A percentile compares a stretch with the other conserved stretches of the same genome.
phyloP scores from a whole-genome alignment of 2,329 filamentous ascomycete species.

The Fusarium guadeloupense region DNA sequence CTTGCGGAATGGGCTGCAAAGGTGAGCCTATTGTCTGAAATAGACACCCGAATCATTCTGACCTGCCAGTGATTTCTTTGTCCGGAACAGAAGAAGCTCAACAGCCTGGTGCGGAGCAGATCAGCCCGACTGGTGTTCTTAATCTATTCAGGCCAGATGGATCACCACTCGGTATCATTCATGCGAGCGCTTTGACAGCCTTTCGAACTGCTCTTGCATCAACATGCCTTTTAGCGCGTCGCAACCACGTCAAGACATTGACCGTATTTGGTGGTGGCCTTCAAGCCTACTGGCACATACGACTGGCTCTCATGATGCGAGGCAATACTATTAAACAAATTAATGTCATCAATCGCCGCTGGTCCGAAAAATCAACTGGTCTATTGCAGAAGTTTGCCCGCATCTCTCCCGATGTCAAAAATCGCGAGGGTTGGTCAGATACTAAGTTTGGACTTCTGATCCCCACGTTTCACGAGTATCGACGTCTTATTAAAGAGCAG shows the following conservation, averaged over 20 bases:
- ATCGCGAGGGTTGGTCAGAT: slow-evolving; percentile 68
- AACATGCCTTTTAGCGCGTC: slow-evolving; percentile 70
- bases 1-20: slow-evolving; percentile 73
- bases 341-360: slow-evolving; percentile 82
- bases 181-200: slow-evolving; percentile 78
- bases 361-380: slow-evolving; percentile 64
- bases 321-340: slow-evolving; percentile 77
- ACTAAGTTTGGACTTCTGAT: slow-evolving; percentile 76
- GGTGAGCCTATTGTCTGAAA: slow-evolving; percentile 48
- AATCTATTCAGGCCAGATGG: slow-evolving; percentile 74
- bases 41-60: not conserved
- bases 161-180: slow-evolving; percentile 71
- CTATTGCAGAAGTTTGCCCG: slow-evolving; percentile 60
- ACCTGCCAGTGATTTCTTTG: slow-evolving; percentile 68
- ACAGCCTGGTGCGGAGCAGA: slow-evolving; percentile 45
- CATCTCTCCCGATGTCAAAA: slow-evolving; percentile 56
- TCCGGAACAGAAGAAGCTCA: slow-evolving; percentile 52
- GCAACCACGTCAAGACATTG: slow-evolving; percentile 76
- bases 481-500: slow-evolving; percentile 73
- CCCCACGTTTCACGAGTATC: slow-evolving; percentile 73
- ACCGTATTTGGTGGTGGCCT: slow-evolving; percentile 88
- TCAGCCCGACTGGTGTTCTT: slow-evolving; percentile 70
- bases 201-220: slow-evolving; percentile 82
- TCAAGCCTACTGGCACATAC: slow-evolving; percentile 95
- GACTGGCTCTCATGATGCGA: slow-evolving; percentile 80